These are phyloP conservation scores for Globisporangium perplexum DNA, from an alignment of 352 stramenopile species.

Conservation along the genomic window DNA sequence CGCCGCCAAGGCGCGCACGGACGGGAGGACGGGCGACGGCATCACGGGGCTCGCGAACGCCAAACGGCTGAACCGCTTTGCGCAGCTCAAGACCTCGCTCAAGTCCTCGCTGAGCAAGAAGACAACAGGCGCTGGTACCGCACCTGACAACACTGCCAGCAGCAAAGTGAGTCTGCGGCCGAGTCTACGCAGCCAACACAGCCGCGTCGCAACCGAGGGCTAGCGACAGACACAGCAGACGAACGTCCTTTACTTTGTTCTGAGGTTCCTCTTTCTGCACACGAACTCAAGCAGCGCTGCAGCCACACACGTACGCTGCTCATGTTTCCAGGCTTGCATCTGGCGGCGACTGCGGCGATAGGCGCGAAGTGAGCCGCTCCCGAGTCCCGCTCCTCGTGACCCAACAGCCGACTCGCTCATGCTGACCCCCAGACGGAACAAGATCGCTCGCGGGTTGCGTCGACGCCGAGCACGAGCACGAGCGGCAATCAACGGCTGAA, in stretches of 20 bases:
- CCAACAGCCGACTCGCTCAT: no score
- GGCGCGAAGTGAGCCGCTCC: not conserved
- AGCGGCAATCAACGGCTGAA: no score
- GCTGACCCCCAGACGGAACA: not conserved
- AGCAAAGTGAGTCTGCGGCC: slow-evolving; percentile 7
- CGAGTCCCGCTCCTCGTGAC: not conserved
- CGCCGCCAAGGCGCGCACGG: slow-evolving; percentile 32
- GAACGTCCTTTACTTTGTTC: not conserved
- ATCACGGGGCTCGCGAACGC: slow-evolving; percentile 23
- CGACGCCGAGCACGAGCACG: no score
- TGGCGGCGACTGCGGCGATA: not conserved
- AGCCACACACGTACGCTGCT: not conserved
- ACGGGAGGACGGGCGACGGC: slow-evolving; percentile 45
- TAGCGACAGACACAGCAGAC: not conserved
- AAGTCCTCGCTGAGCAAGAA: slow-evolving; percentile 38
- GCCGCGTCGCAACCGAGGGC: slow-evolving; percentile 6
- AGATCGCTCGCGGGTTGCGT: no score
- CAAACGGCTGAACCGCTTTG: slow-evolving; percentile 21
- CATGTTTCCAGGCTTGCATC: not conserved
- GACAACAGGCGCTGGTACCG: slow-evolving; percentile 9
- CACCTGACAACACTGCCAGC: slow-evolving; percentile 14
- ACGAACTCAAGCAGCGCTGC: no score
- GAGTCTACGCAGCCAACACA: slow-evolving; percentile 8
- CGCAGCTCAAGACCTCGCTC: slow-evolving; percentile 28
- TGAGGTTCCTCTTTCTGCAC: not conserved